Evolutionary conservation across 805 yeast genomes (phyloP).

Genomic region (Candida adriatica): DNA sequence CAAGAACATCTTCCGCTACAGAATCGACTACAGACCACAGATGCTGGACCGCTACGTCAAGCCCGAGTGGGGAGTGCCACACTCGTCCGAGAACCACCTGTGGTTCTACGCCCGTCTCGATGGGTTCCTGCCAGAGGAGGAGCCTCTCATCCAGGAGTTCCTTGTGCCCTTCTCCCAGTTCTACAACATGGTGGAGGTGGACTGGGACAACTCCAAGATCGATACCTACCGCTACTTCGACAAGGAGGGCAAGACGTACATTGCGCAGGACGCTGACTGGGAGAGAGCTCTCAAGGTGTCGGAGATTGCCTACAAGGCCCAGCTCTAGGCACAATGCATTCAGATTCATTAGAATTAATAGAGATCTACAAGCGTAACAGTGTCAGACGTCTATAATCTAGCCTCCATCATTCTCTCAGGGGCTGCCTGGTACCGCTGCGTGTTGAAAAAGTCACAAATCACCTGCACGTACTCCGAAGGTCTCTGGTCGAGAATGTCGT

Average conservation of each 20-base stretch:
- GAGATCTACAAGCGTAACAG: too few species aligned
- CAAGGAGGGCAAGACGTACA: slow-evolving; percentile 23
- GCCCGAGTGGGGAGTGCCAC: slow-evolving; percentile 11
- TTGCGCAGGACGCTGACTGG: slow-evolving; percentile 29
- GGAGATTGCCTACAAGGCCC: slow-evolving; percentile 23
- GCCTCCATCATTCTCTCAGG: too few species aligned
- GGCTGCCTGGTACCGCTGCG: slow-evolving; percentile 13
- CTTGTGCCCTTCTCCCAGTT: slow-evolving; percentile 27
- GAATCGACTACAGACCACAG: slow-evolving; percentile 25
- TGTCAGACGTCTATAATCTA: too few species aligned
- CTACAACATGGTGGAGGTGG: slow-evolving; percentile 21
- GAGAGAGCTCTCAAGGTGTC: slow-evolving; percentile 31
- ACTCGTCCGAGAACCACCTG: slow-evolving; percentile 9
- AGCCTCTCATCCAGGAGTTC: slow-evolving; percentile 23
- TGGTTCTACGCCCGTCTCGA: slow-evolving; percentile 13
- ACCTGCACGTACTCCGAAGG: slow-evolving; percentile 28
- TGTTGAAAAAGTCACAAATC: slow-evolving; percentile 23
- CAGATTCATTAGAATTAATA: too few species aligned
- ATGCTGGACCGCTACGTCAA: slow-evolving; percentile 18
- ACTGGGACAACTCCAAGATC: slow-evolving; percentile 12
- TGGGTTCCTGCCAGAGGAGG: slow-evolving; percentile 25
- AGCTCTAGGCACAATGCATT: too few species aligned
- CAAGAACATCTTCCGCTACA: slow-evolving; percentile 25
- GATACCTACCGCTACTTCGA: slow-evolving; percentile 27
- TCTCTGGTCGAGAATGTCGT: slow-evolving; percentile 36